Evolutionary conservation across 2,329 filamentous ascomycete genomes (phyloP), one percentile per base, ranked within the genome.

Genomic region (Colletotrichum echinochloae): DNA sequence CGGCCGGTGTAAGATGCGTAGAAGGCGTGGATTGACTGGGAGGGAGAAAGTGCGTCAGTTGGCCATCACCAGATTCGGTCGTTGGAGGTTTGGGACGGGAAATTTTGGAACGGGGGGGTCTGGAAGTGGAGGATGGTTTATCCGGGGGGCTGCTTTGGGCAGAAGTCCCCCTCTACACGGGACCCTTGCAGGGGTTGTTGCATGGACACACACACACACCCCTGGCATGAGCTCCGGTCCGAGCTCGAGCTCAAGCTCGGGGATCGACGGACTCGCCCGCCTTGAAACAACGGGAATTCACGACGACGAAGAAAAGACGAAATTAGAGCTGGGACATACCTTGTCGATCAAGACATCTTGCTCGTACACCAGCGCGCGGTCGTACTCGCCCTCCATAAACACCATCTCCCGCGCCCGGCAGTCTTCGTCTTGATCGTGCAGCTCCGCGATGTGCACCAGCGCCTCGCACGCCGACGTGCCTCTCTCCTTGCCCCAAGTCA

Each of bases 101-200:
- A 61, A 61, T 61, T 61, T 61, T 61, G 59, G 59, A 60, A 16
- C 41, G 59, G 59, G 30, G 35, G 41, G 14, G 23, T 41, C 33
- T 20, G 48, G 60, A 33, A 20, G 48, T 41, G 60, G 60, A 52
- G 60, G 12, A 62, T 62, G 46, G 35, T 62, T 62, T 62, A 52
- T 62, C 60, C 60, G 60, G 23, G 48, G n/a, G n/a, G n/a, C n/a
- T n/a, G n/a, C n/a, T n/a, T n/a, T n/a, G n/a, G n/a, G n/a, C n/a
- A n/a, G n/a, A n/a, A n/a, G n/a, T n/a, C n/a, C n/a, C n/a, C n/a
- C n/a, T n/a, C n/a, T n/a, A n/a, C n/a, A n/a, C n/a, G n/a, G n/a
- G 30, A 49, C 16, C 59, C 48, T 37, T 61, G 60, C 60, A 62
- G 11, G 35, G n/a, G n/a, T n/a, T n/a, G 48, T 30, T 11, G 16